Percentiles rank a stretch among this genome's conserved stretches.
Evolutionary conservation across 805 yeast species (phyloP).

Genomic region (Starmerella sp.): DNA sequence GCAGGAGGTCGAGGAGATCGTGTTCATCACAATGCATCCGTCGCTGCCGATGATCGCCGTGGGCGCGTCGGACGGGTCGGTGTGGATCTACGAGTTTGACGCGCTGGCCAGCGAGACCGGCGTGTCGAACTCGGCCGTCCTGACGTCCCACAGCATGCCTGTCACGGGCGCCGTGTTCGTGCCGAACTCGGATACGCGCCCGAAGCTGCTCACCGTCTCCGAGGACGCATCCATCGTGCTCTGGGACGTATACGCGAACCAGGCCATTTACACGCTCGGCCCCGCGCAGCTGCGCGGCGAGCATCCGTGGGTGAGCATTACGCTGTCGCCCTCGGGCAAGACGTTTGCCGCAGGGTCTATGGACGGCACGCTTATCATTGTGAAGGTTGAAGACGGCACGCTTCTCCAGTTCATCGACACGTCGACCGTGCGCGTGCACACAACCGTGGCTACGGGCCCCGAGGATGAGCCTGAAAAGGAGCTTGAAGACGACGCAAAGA

Average conservation of each 20-base stretch:
- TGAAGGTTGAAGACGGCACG: slow-evolving; percentile 65
- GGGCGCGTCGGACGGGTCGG: slow-evolving; percentile 87
- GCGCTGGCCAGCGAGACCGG: slow-evolving; percentile 25
- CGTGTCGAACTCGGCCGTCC: slow-evolving; percentile 23
- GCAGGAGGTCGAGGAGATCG: slow-evolving; percentile 83
- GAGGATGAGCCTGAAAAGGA: slow-evolving; percentile 23
- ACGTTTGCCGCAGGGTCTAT: slow-evolving; percentile 71
- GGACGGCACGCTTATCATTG: slow-evolving; percentile 74
- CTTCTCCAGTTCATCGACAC: slow-evolving; percentile 50
- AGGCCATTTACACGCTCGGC: slow-evolving; percentile 42
- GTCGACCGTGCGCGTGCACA: slow-evolving; percentile 32
- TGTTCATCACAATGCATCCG: slow-evolving; percentile 77
- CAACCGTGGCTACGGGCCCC: slow-evolving; percentile 7
- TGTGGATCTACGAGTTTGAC: slow-evolving; percentile 78
- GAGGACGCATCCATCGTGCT: slow-evolving; percentile 78
- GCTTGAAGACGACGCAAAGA: slow-evolving; percentile 40
- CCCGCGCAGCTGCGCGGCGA: slow-evolving; percentile 53
- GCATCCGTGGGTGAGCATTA: slow-evolving; percentile 81
- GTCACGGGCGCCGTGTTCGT: slow-evolving; percentile 73
- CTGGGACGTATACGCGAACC: slow-evolving; percentile 81
- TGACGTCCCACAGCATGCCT: slow-evolving; percentile 58
- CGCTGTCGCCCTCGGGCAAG: slow-evolving; percentile 39
- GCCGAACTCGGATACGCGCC: slow-evolving; percentile 46
- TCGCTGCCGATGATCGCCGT: slow-evolving; percentile 67
- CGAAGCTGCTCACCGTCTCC: slow-evolving; percentile 61